Conservation (phyloP, 2,329 filamentous ascomycete species). For the Xylaria sp. region DNA sequence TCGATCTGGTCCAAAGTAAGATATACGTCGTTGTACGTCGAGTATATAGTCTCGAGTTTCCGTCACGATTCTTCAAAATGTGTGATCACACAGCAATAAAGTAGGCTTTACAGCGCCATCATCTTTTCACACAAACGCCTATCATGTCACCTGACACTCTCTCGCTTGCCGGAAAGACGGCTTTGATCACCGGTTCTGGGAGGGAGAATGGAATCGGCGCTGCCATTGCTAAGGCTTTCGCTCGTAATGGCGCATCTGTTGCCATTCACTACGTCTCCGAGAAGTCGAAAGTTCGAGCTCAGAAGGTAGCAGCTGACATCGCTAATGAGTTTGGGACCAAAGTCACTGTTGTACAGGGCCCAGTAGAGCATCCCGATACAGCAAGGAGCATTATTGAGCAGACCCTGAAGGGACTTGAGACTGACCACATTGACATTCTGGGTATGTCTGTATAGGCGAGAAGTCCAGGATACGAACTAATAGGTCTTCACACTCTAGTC, state of each 20-base stretch:
- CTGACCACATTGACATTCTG: conserved; percentile 47
- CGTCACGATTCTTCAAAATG: not conserved
- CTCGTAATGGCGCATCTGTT: conserved; percentile 56
- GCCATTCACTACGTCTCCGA: conserved; percentile 56
- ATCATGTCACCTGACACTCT: conserved; percentile 52
- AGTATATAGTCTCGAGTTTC: not conserved
- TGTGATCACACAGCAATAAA: not conserved
- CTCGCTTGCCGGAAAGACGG: conserved; percentile 55
- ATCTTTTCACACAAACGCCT: not conserved
- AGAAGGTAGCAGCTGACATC: conserved; percentile 46
- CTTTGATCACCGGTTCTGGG: conserved; percentile 59
- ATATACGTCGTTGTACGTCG: not conserved
- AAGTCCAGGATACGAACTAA: conserved; percentile 5
- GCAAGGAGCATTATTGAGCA: conserved; percentile 42
- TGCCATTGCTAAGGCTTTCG: conserved; percentile 54
- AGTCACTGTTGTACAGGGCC: conserved; percentile 40
- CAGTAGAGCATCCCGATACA: conserved; percentile 33
- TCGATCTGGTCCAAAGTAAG: not conserved
- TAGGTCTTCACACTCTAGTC: conserved; percentile 34
- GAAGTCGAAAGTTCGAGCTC: conserved; percentile 47
- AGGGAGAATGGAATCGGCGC: conserved; percentile 58
- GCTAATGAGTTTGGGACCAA: conserved; percentile 46
- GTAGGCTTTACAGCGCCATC: not conserved
- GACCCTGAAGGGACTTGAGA: conserved; percentile 40
- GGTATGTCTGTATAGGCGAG: conserved; percentile 36